A percentile compares a stretch with the other conserved stretches of the same genome.
phyloP scores from a whole-genome alignment of 495 filamentous ascomycete species.

The Penicillium coffeae region DNA sequence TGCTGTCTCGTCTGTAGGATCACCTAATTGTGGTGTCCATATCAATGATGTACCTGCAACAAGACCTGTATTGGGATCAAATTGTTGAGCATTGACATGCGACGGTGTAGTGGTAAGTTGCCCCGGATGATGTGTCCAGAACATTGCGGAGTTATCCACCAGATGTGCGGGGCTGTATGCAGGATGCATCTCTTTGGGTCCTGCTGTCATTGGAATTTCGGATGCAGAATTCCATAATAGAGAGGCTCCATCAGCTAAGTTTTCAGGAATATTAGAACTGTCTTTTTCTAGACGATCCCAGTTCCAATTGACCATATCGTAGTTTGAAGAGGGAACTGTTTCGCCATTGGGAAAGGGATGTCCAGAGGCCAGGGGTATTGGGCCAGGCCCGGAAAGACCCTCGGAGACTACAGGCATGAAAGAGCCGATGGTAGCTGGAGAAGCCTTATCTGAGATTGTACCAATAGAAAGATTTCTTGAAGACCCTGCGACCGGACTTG shows the following conservation, averaged over 20 bases:
- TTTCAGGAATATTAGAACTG: not conserved
- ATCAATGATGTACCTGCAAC: not conserved
- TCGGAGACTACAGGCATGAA: not conserved
- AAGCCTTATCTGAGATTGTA: not conserved
- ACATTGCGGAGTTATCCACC: constrained; percentile 8
- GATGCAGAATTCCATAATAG: constrained; percentile 3
- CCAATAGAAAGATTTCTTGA: not conserved
- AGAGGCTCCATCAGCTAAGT: not conserved
- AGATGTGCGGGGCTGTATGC: not conserved
- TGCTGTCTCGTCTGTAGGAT: not conserved
- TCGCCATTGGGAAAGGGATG: not conserved
- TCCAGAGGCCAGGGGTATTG: not conserved
- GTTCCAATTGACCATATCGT: constrained; percentile 1
- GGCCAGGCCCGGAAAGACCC: not conserved
- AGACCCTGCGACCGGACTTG: not conserved
- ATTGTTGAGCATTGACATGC: not conserved
- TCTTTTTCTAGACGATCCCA: not conserved
- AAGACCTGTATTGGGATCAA: not conserved
- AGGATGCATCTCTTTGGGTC: not conserved
- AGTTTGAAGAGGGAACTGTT: not conserved
- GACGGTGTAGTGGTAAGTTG: constrained; percentile 2
- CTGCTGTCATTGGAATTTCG: not conserved
- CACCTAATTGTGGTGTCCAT: not conserved
- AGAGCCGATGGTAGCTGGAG: not conserved
- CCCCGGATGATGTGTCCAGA: constrained; percentile 11